Evolutionary conservation across 208 protist genomes (phyloP).

Genomic region (Hexamita inflata): DNA sequence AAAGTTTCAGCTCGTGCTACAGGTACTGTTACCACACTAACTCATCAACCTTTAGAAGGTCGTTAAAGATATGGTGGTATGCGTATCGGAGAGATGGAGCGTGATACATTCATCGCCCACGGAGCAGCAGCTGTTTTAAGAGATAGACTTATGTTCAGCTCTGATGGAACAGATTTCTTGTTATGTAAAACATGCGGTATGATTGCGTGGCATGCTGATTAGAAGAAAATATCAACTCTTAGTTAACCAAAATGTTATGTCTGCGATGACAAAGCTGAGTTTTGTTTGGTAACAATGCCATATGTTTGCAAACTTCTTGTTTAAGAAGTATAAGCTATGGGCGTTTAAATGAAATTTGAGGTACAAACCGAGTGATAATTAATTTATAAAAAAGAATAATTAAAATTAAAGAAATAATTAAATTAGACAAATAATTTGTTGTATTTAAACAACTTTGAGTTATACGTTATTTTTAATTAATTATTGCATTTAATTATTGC

Average conservation of each 20-base stretch:
- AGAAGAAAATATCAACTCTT: neutral
- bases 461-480: no score
- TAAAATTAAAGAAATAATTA: no score
- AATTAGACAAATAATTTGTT: no score
- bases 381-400: no score
- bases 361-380: no score
- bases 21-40: slow-evolving; percentile 73
- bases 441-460: no score
- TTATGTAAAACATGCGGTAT: slow-evolving; percentile 25
- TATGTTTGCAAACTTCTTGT: no score
- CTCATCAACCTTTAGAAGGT: slow-evolving; percentile 93
- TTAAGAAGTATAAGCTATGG: no score
- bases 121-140: slow-evolving; percentile 77
- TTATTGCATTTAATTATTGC: no score
- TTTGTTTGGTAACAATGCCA: no score
- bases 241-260: neutral
- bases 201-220: neutral
- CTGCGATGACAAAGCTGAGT: no score
- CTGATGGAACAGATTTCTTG: slow-evolving; percentile 55
- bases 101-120: slow-evolving; percentile 92
- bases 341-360: no score
- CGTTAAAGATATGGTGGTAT: slow-evolving; percentile 88
- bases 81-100: slow-evolving; percentile 98
- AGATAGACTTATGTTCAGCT: slow-evolving; percentile 86
- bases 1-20: slow-evolving; percentile 92